These are phyloP conservation scores for Rhodofomes roseus DNA, from an alignment of 1,284 basidiomycete genomes.

Conservation along the genomic window DNA sequence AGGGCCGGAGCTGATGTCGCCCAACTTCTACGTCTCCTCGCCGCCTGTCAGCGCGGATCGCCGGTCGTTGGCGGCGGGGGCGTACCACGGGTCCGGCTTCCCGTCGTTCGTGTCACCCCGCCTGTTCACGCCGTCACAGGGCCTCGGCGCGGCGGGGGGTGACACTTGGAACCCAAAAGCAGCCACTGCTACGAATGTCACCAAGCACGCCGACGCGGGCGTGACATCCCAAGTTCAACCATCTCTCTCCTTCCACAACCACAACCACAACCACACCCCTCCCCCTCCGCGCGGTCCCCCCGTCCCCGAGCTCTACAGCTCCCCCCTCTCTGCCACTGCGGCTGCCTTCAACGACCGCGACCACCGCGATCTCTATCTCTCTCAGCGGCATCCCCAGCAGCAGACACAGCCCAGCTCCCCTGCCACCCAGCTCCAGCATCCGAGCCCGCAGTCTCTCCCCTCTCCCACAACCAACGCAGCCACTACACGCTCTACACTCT, in stretches of 20 bases:
- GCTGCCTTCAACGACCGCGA: constrained; percentile 26
- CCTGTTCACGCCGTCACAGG: constrained; percentile 19
- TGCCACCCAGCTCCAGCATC: constrained; percentile 18
- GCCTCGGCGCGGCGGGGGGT: constrained; percentile 15
- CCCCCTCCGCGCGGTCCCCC: constrained; percentile 28
- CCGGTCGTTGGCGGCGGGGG: constrained; percentile 16
- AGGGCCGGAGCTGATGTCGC: constrained; percentile 13
- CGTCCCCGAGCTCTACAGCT: constrained; percentile 18
- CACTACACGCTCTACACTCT: constrained; percentile 45
- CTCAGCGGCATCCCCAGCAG: constrained; percentile 22
- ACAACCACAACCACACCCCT: constrained; percentile 24
- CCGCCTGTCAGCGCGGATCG: constrained; percentile 20
- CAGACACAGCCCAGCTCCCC: constrained; percentile 20
- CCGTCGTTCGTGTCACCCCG: constrained; percentile 20
- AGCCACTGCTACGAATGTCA: constrained; percentile 14
- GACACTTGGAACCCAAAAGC: constrained; percentile 21
- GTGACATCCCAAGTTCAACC: constrained; percentile 26
- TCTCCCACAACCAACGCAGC: constrained; percentile 21
- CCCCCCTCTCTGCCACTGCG: constrained; percentile 19
- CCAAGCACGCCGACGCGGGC: constrained; percentile 16
- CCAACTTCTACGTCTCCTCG: constrained; percentile 15
- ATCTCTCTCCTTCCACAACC: constrained; percentile 19
- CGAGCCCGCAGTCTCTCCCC: constrained; percentile 23
- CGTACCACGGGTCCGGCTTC: constrained; percentile 16
- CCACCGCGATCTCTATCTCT: constrained; percentile 23